Evolutionary conservation across 73 alveolate species (phyloP), one percentile per base, ranked within the genome.

Genomic region (Paraurostyla sp.): DNA sequence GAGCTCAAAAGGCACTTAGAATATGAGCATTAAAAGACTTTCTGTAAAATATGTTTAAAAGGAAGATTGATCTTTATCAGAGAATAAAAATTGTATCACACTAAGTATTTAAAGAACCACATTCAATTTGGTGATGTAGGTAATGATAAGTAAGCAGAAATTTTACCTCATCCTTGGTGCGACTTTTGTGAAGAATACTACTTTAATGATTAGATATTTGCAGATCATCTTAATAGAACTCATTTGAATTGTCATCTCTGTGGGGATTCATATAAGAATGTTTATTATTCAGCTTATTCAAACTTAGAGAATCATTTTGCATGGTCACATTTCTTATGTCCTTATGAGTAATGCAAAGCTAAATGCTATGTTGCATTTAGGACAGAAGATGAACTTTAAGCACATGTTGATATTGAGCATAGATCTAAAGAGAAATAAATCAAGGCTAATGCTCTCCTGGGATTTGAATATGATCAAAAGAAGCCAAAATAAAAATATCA

Each of bases 91-190:
- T 84, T 85, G 32, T 89, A 89, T 54, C 41, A 45, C 58, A 43
- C 45, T 58, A 89, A 89, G 58, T 40, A 43, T n/a, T 25, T 89
- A 29, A 43, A 52, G 16, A 62, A 62, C 51, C 94, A 89, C 59
- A 89, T 89, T 50, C 76, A 89, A 27, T 35, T 57, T 36, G 94
- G 94, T 2, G 94, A 89, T 52, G 91, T 83, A 7, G 94, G 90
- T 63, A 65, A 36, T 22, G 94, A 80, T 29, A 71, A 48, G 13
- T 30, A 76, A 35, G 94, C 94, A 0, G 91, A 89, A 48, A 89
- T 89, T 40, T 27, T 60, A 20, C 94, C 94, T n/a, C 94, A 89
- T 56, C 94, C 94, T 18, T 89, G 89, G 84, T 89, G 94, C 52
- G 89, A 89, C 35, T 89, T 80, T 41, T 89, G 94, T 52, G 76